Evolutionary conservation across 805 yeast species (phyloP).

Genomic region (Metschnikowia reukaufii): DNA sequence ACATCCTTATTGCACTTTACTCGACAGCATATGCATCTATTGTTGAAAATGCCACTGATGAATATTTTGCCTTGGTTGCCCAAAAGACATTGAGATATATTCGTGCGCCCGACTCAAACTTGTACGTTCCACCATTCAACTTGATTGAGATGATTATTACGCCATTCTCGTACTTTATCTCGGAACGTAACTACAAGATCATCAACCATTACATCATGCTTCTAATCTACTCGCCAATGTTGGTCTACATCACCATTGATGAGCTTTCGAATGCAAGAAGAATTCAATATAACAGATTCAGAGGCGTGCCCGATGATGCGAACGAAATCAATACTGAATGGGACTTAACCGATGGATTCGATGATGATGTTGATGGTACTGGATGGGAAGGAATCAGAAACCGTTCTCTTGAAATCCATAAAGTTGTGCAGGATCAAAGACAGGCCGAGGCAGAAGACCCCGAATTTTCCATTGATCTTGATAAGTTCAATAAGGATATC

Average conservation of each 20-base stretch:
- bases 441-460: slow-evolving; percentile 71
- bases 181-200: slow-evolving; percentile 31
- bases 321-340: slow-evolving; percentile 77
- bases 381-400: slow-evolving; percentile 42
- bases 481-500: slow-evolving; percentile 52
- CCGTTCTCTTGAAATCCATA: slow-evolving; percentile 37
- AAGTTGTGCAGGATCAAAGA: slow-evolving; percentile 48
- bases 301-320: slow-evolving; percentile 70
- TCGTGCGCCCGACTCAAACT: slow-evolving; percentile 84
- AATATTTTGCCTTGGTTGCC: slow-evolving; percentile 80
- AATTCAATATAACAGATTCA: slow-evolving; percentile 66
- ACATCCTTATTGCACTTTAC: slow-evolving; percentile 80
- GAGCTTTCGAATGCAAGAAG: slow-evolving; percentile 70
- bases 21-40: slow-evolving; percentile 81
- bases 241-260: slow-evolving; percentile 56
- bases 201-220: slow-evolving; percentile 61
- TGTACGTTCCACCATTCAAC: slow-evolving; percentile 84
- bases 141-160: slow-evolving; percentile 54
- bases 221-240: slow-evolving; percentile 65
- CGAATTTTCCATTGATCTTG: slow-evolving; percentile 53
- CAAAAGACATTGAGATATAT: slow-evolving; percentile 80
- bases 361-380: slow-evolving; percentile 27
- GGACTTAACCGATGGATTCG: slow-evolving; percentile 78
- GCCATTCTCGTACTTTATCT: slow-evolving; percentile 36
- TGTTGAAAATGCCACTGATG: slow-evolving; percentile 79